Percentiles rank a stretch among this genome's conserved stretches.
These are phyloP conservation scores for Thalassiosira oceanica DNA, from an alignment of 352 stramenopile genomes.

Conservation along the genomic window DNA sequence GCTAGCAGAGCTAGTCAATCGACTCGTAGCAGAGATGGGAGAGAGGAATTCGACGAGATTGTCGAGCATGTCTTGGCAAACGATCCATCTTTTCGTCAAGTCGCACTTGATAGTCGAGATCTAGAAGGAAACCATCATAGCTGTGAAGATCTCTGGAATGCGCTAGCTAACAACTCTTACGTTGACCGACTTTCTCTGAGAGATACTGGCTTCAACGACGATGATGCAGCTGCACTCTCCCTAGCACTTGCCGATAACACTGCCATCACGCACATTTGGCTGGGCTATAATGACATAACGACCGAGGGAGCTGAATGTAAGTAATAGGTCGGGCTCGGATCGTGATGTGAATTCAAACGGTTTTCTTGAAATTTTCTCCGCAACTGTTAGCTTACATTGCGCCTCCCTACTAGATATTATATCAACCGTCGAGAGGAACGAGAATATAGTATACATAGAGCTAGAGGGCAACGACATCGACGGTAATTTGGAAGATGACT, in stretches of 20 bases:
- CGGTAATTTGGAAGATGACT: conserved; percentile 15
- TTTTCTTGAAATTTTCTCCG: too few species aligned
- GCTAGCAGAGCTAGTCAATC: too few species aligned
- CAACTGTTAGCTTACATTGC: conserved; percentile 7
- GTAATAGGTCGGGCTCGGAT: too few species aligned
- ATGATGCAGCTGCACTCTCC: conserved; percentile 21
- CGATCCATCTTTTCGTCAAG: conserved; percentile 27
- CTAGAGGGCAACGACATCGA: conserved; percentile 30
- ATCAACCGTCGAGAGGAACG: conserved; percentile 35
- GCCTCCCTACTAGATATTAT: conserved; percentile 18
- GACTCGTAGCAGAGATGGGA: too few species aligned
- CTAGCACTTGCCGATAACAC: conserved; percentile 36
- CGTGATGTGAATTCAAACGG: too few species aligned
- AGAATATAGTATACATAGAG: conserved; percentile 24
- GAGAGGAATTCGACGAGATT: conserved; percentile 20
- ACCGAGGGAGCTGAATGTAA: conserved; percentile 41
- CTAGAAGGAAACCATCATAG: conserved; percentile 9
- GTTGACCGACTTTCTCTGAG: conserved; percentile 30
- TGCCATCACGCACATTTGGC: conserved; percentile 31
- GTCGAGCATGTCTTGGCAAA: conserved; percentile 21
- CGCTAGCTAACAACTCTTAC: conserved; percentile 16
- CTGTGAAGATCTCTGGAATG: conserved; percentile 23
- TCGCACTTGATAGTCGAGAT: conserved; percentile 34
- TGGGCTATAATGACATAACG: conserved; percentile 38
- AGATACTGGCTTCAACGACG: conserved; percentile 27